These are phyloP conservation scores for Puccinia sorghi DNA, from an alignment of 1,284 basidiomycete species.

Conservation along the genomic window DNA sequence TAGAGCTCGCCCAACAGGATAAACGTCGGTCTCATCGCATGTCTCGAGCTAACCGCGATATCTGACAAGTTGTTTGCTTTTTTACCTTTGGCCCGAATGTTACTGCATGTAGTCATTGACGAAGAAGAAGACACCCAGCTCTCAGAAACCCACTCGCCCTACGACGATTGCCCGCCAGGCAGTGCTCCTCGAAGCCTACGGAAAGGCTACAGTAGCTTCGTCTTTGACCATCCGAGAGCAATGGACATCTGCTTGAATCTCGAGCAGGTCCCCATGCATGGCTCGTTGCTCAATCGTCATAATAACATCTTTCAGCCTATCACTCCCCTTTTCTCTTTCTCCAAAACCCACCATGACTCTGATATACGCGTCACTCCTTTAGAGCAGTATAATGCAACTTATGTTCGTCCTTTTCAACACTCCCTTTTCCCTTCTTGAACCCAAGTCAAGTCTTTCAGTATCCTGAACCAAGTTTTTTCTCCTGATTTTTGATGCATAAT, in stretches of 20 bases:
- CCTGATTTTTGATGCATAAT: background rate
- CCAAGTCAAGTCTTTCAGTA: background rate
- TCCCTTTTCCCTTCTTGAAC: background rate
- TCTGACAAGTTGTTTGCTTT: background rate
- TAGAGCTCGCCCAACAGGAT: conserved; percentile 59
- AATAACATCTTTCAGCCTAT: conserved; percentile 52
- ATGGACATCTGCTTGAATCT: conserved; percentile 49
- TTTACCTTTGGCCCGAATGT: too few relatives aligned
- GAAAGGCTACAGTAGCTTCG: conserved; percentile 29
- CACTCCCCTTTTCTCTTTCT: conserved; percentile 56
- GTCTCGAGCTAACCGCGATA: background rate
- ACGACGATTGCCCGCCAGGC: conserved; percentile 16
- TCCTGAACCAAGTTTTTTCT: background rate
- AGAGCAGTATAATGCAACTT: conserved; percentile 59
- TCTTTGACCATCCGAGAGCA: conserved; percentile 26
- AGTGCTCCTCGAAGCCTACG: conserved; percentile 10
- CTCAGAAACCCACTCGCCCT: background rate
- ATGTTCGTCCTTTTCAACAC: conserved; percentile 9
- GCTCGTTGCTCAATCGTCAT: conserved; percentile 50
- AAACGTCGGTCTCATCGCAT: conserved; percentile 57
- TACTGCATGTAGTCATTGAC: background rate
- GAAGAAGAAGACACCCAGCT: conserved; percentile 11
- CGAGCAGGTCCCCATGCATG: conserved; percentile 55
- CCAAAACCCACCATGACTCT: conserved; percentile 58
- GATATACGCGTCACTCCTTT: conserved; percentile 62